phyloP scores from a whole-genome alignment of 257 asterid species.

The Craterostigma plantagineum region DNA sequence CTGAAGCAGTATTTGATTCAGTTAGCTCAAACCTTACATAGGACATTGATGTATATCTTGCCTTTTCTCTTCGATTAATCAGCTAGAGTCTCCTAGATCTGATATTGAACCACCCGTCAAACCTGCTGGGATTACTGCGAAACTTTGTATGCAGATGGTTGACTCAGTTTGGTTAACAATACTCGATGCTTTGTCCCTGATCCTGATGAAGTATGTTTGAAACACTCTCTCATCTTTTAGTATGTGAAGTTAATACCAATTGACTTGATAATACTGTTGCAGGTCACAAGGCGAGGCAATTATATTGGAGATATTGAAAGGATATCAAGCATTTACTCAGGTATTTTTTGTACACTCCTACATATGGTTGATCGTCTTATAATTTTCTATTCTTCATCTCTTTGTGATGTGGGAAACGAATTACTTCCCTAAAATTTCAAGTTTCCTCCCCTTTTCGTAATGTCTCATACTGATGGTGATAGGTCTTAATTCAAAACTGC shows the following conservation, averaged over 20 bases:
- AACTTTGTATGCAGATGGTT: constrained; percentile 73
- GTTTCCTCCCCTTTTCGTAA: too few relatives aligned
- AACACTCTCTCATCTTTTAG: constrained; percentile 13
- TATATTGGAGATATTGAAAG: constrained; percentile 89
- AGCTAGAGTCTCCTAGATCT: constrained; percentile 88
- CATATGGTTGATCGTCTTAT: neutral
- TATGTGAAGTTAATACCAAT: constrained; percentile 4
- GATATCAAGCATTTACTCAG: constrained; percentile 99
- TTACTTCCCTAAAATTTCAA: too few relatives aligned
- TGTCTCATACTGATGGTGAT: too few relatives aligned
- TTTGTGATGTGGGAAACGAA: too few relatives aligned
- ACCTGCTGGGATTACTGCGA: constrained; percentile 52
- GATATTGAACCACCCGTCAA: constrained; percentile 52
- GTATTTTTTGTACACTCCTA: constrained; percentile 14
- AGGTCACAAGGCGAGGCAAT: constrained; percentile 99
- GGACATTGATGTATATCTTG: too few relatives aligned
- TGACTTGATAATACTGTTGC: constrained; percentile 15
- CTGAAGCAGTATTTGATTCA: constrained; percentile 3
- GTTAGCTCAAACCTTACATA: neutral
- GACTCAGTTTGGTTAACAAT: constrained; percentile 86
- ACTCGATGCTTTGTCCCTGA: constrained; percentile 85
- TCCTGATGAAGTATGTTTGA: constrained; percentile 58
- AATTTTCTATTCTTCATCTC: neutral
- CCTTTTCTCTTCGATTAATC: constrained; percentile 25
- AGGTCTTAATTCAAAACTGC: too few relatives aligned